Conservation (phyloP, 1,284 basidiomycete genomes). For the Tilletiaria anomala region DNA sequence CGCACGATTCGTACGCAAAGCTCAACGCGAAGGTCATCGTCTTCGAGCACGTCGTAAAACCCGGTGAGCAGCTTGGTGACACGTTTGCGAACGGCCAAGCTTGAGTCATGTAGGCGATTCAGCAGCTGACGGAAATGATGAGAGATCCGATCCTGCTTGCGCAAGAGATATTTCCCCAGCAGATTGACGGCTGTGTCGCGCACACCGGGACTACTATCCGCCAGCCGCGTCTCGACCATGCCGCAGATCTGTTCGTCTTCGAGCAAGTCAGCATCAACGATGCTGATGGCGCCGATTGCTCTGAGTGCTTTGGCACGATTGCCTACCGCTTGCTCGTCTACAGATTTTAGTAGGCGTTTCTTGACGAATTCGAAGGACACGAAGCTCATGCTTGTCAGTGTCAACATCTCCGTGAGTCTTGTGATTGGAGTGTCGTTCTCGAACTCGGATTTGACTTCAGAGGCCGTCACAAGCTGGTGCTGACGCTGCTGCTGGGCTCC, state of each 20-base stretch:
- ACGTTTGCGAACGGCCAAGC: conserved; percentile 78
- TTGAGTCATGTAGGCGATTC: conserved; percentile 79
- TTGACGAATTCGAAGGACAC: conserved; percentile 12
- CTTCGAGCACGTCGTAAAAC: conserved; percentile 56
- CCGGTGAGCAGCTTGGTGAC: conserved; percentile 82
- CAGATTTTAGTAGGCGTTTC: conserved; percentile 15
- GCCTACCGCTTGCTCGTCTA: conserved; percentile 18
- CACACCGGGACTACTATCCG: conserved; percentile 79
- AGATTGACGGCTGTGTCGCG: conserved; percentile 89
- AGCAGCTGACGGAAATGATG: conserved; percentile 75
- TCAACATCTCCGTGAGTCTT: conserved; percentile 13
- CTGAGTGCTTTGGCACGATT: conserved; percentile 29
- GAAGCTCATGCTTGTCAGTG: conserved; percentile 17
- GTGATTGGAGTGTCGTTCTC: too few relatives aligned
- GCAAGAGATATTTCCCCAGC: conserved; percentile 84
- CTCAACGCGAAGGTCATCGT: conserved; percentile 53
- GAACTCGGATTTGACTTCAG: too few relatives aligned
- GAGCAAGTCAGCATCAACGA: conserved; percentile 19
- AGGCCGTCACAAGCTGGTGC: too few relatives aligned
- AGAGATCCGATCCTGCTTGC: conserved; percentile 64
- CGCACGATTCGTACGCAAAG: conserved; percentile 69
- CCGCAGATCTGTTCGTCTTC: conserved; percentile 6
- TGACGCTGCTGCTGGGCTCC: too few relatives aligned
- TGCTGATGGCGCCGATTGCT: conserved; percentile 18
- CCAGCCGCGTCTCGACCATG: conserved; percentile 69